Evolutionary conservation across 2,329 filamentous ascomycete species (phyloP).

Genomic region (Cordyceps cateniannulata): DNA sequence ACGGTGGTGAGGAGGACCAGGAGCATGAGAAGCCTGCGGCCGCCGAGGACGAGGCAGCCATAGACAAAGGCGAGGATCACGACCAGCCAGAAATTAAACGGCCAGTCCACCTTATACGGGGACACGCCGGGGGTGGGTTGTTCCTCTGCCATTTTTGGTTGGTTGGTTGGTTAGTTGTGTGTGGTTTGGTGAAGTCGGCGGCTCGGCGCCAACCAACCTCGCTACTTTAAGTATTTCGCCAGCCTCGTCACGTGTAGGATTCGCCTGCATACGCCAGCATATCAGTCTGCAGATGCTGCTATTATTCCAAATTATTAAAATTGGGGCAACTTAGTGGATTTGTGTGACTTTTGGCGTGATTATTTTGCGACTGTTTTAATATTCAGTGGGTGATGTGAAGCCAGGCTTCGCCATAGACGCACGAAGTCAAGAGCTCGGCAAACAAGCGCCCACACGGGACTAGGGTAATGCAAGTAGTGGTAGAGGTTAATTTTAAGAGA

Average conservation of each 20-base stretch:
- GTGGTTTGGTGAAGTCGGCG: neutral
- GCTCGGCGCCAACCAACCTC: neutral
- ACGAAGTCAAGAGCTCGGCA: neutral
- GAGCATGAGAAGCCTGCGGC: constrained; percentile 4
- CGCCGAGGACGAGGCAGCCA: constrained; percentile 4
- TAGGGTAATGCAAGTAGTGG: neutral
- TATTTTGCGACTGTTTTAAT: neutral
- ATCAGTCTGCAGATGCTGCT: neutral
- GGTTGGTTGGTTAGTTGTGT: neutral
- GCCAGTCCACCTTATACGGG: constrained; percentile 10
- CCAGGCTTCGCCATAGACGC: neutral
- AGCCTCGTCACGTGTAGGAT: neutral
- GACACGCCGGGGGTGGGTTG: neutral
- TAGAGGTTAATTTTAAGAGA: neutral
- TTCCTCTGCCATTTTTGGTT: neutral
- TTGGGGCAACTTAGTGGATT: neutral
- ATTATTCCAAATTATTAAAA: neutral
- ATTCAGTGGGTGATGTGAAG: neutral
- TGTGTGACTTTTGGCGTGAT: neutral
- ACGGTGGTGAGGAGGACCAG: constrained; percentile 3
- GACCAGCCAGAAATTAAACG: constrained; percentile 11
- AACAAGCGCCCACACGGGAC: neutral
- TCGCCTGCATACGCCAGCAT: neutral
- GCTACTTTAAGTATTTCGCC: neutral
- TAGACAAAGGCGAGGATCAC: constrained; percentile 6